These are phyloP conservation scores for Cladosporium phlei DNA, from an alignment of 2,329 filamentous ascomycete species.

Conservation along the genomic window DNA sequence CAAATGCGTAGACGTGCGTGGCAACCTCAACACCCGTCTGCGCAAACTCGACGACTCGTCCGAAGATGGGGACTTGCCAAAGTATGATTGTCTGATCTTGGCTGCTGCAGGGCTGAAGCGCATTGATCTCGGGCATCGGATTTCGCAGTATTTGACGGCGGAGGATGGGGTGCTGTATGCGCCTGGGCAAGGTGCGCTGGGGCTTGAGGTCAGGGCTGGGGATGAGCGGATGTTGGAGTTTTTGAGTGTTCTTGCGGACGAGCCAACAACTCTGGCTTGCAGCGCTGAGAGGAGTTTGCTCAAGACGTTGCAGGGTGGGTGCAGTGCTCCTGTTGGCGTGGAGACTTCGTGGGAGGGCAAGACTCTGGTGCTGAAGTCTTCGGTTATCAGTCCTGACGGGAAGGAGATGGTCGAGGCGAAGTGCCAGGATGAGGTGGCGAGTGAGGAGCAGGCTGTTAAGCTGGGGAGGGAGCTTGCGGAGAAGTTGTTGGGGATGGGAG, in stretches of 20 bases:
- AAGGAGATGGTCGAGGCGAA: conserved; percentile 61
- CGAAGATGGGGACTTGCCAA: conserved; percentile 64
- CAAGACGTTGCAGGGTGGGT: conserved; percentile 83
- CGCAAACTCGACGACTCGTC: conserved; percentile 79
- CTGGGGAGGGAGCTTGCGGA: conserved; percentile 69
- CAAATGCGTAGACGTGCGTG: conserved; percentile 71
- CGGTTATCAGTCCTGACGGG: conserved; percentile 77
- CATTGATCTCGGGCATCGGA: conserved; percentile 63
- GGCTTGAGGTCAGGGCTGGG: conserved; percentile 69
- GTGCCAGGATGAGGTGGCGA: conserved; percentile 46
- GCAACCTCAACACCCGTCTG: conserved; percentile 81
- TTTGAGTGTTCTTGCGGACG: conserved; percentile 58
- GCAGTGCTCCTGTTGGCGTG: conserved; percentile 87
- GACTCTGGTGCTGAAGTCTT: conserved; percentile 63
- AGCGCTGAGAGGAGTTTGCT: conserved; percentile 76
- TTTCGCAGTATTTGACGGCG: conserved; percentile 69
- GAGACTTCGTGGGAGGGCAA: conserved; percentile 62
- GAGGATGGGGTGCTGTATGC: conserved; percentile 74
- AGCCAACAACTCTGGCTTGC: conserved; percentile 62
- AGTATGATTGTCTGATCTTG: conserved; percentile 73
- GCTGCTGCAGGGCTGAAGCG: conserved; percentile 79
- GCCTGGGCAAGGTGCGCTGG: conserved; percentile 84
- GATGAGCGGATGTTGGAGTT: conserved; percentile 60
- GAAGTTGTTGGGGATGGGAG: conserved; percentile 66
- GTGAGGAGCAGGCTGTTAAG: conserved; percentile 68